Base-by-base conservation (phyloP, 345 rosid species). In the Heritiera fomes region DNA sequence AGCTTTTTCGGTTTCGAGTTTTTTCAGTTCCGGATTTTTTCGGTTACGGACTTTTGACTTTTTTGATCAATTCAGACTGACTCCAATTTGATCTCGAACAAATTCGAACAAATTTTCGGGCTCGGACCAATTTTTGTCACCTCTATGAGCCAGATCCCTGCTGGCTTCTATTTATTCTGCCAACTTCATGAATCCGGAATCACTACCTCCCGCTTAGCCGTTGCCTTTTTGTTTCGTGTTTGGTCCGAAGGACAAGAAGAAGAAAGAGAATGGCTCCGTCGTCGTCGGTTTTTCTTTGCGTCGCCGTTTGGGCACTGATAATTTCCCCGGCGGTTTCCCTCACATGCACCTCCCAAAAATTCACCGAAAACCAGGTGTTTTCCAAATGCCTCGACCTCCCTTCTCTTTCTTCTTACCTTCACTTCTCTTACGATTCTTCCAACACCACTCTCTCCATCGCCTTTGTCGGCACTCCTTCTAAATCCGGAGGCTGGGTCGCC, bases 351-450 rank as follows among this genome's bases (percentile, higher is more conserved):
- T 84, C 94, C 34, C 91, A 87, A 79, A 89, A 79, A 7, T 81
- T 93, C 80, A 76, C 78, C 60, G 81, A 71, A 79, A 87, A 80
- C 85, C 77, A 79, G 18, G n/a, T 78, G 62, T 95, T 87, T 80
- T 14, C 83, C 34, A 86, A 88, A 80, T 91, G 98, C 87, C 80
- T 87, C 5, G 93, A 91, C 79, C 91, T 93, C 60, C 92, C 98
- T 2, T 52, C 86, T 1, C 98, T 93, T 61, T 75, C 85, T 55
- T 81, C 98, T 75, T 82, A 43, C 87, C 91, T 95, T 17, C 98
- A 91, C 87, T 95, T 80, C 87, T 87, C 93, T 79, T 90, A 88
- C 81, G 77, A 91, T 77, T 56, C 91, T 47, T 28, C 93, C 52
- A 92, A 90, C 87, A 77, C 71, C 67, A 85, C 95, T 64, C 94